These are phyloP conservation scores for Diospyros kaki DNA, from an alignment of 148 eudicot genomes.

Conservation along the genomic window DNA sequence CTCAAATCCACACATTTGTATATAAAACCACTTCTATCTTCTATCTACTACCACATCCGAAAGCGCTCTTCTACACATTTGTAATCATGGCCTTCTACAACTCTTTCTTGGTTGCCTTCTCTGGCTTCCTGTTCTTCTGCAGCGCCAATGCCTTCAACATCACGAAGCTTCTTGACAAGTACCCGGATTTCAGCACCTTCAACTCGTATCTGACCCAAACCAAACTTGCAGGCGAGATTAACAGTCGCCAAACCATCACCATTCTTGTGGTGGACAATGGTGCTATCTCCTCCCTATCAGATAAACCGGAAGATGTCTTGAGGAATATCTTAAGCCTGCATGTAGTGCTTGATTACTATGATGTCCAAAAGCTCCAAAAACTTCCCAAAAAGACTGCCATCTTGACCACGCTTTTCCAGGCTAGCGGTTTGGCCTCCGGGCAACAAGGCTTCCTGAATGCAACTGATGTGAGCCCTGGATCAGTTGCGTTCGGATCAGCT, in stretches of 20 bases:
- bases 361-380: constrained; percentile 25
- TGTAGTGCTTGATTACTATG: constrained; percentile 41
- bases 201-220: constrained; percentile 39
- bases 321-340: constrained; percentile 35
- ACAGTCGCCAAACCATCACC: constrained; percentile 33
- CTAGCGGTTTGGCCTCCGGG: constrained; percentile 27
- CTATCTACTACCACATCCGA: not conserved
- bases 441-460: constrained; percentile 37
- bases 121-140: constrained; percentile 17
- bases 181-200: constrained; percentile 39
- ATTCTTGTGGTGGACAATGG: constrained; percentile 29
- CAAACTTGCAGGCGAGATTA: constrained; percentile 23
- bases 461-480: constrained; percentile 11
- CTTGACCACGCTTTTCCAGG: constrained; percentile 37
- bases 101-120: constrained; percentile 10
- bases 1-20: not conserved
- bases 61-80: not conserved
- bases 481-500: constrained; percentile 21
- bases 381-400: constrained; percentile 6
- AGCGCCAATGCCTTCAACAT: constrained; percentile 35
- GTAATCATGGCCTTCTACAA: constrained; percentile 13
- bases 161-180: constrained; percentile 25
- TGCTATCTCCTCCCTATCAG: constrained; percentile 20
- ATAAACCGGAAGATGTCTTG: constrained; percentile 17
- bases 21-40: not conserved